phyloP scores from a whole-genome alignment of 2,329 filamentous ascomycete species.

The Ascochyta clinopodiicola region DNA sequence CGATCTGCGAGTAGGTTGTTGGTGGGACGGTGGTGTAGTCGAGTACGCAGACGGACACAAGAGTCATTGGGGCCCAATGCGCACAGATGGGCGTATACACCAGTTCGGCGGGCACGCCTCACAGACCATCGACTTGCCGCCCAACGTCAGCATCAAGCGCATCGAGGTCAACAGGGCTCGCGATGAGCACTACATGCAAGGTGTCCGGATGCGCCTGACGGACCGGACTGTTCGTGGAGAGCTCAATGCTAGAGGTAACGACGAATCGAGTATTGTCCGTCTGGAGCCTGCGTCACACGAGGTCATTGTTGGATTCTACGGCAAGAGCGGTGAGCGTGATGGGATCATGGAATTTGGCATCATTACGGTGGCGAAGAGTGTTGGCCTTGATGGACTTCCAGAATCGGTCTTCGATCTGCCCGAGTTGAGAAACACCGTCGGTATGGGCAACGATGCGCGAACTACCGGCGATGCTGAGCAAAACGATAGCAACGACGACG shows the following conservation, averaged over 20 bases:
- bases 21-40: slow-evolving; percentile 56
- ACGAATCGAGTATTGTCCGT: slow-evolving; percentile 20
- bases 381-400: slow-evolving; percentile 52
- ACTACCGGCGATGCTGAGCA: background rate
- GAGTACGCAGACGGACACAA: slow-evolving; percentile 54
- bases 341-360: slow-evolving; percentile 55
- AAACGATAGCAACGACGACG: background rate
- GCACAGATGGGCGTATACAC: slow-evolving; percentile 32
- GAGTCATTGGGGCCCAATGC: slow-evolving; percentile 51
- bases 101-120: slow-evolving; percentile 44
- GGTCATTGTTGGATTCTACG: slow-evolving; percentile 57
- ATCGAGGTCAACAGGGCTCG: slow-evolving; percentile 35
- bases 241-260: slow-evolving; percentile 30
- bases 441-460: background rate
- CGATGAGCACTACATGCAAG: slow-evolving; percentile 22
- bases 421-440: slow-evolving; percentile 50
- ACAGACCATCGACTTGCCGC: slow-evolving; percentile 35
- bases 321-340: slow-evolving; percentile 40
- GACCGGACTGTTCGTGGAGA: slow-evolving; percentile 40
- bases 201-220: slow-evolving; percentile 41
- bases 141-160: slow-evolving; percentile 37
- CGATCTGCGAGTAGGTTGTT: slow-evolving; percentile 54
- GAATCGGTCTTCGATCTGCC: slow-evolving; percentile 51
- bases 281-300: slow-evolving; percentile 46
- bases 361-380: slow-evolving; percentile 52